Evolutionary conservation across 2,329 filamentous ascomycete species (phyloP).

Genomic region (Cyphellophora attinorum): DNA sequence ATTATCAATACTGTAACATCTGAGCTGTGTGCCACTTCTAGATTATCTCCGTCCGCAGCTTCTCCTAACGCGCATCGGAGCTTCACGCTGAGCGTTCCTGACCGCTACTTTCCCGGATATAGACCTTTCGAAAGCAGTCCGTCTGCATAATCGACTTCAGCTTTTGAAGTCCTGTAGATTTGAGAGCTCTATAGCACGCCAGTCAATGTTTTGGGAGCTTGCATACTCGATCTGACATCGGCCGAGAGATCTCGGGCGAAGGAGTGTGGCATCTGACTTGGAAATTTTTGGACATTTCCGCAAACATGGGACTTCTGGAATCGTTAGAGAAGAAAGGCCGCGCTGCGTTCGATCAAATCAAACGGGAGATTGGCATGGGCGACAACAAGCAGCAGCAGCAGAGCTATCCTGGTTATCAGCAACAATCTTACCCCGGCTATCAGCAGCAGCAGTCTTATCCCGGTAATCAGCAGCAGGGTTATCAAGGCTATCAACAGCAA

Average conservation of each 20-base stretch:
- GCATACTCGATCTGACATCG: not conserved
- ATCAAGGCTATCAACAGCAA: slow-evolving; percentile 1
- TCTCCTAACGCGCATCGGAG: too few species aligned
- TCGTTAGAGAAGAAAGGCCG: not conserved
- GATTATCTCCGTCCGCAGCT: too few species aligned
- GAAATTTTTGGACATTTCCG: too few species aligned
- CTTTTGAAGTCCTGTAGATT: not conserved
- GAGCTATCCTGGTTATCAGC: slow-evolving; percentile 3
- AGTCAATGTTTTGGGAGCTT: not conserved
- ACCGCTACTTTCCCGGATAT: slow-evolving; percentile 1
- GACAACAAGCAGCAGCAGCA: not conserved
- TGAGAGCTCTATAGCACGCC: not conserved
- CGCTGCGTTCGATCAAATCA: not conserved
- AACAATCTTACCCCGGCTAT: slow-evolving; percentile 3
- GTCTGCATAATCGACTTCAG: too few species aligned
- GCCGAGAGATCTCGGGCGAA: not conserved
- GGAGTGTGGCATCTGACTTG: too few species aligned
- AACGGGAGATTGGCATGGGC: not conserved
- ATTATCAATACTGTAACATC: too few species aligned
- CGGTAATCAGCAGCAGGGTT: slow-evolving; percentile 3
- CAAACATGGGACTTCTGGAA: not conserved
- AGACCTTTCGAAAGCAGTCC: too few species aligned
- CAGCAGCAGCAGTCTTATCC: slow-evolving; percentile 1
- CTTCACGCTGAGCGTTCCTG: too few species aligned
- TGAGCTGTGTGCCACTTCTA: too few species aligned